Conservation (phyloP, 768 basidiomycete genomes). For the Gelatoporia subvermispora region DNA sequence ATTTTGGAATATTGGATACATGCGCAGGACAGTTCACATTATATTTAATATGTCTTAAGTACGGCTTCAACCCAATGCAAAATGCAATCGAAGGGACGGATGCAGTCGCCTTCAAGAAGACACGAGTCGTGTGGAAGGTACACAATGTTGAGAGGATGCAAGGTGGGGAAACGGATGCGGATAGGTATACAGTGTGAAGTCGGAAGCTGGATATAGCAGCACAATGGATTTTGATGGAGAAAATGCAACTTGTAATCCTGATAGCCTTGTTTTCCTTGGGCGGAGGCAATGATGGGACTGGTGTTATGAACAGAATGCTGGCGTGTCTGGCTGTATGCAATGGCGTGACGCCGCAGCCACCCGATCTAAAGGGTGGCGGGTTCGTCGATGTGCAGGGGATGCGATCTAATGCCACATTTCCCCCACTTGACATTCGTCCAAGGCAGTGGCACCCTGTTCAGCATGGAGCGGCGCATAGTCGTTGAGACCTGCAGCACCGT, state of each 20-base stretch:
- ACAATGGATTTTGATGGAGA: slow-evolving; percentile 1
- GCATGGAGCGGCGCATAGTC: slow-evolving; percentile 49
- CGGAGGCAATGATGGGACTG: neutral
- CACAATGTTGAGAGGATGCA: neutral
- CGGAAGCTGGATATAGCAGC: slow-evolving; percentile 5
- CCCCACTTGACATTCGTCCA: slow-evolving; percentile 46
- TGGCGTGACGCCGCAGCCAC: neutral
- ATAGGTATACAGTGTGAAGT: neutral
- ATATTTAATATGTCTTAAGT: neutral
- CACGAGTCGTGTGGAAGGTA: neutral
- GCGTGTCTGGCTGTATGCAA: neutral
- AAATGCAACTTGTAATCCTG: neutral
- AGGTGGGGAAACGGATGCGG: neutral
- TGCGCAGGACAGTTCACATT: no score
- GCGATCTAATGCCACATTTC: slow-evolving; percentile 50
- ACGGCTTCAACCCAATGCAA: neutral
- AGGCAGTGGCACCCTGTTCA: slow-evolving; percentile 26
- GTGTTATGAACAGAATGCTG: no score
- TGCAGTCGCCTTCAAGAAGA: neutral
- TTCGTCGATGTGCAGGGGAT: neutral
- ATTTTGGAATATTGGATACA: no score
- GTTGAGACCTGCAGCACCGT: slow-evolving; percentile 54
- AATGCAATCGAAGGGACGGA: neutral
- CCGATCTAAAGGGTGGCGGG: neutral
- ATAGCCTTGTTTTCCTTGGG: neutral